phyloP scores from a whole-genome alignment of 2,329 filamentous ascomycete species.

The Ramichloridium luteum region DNA sequence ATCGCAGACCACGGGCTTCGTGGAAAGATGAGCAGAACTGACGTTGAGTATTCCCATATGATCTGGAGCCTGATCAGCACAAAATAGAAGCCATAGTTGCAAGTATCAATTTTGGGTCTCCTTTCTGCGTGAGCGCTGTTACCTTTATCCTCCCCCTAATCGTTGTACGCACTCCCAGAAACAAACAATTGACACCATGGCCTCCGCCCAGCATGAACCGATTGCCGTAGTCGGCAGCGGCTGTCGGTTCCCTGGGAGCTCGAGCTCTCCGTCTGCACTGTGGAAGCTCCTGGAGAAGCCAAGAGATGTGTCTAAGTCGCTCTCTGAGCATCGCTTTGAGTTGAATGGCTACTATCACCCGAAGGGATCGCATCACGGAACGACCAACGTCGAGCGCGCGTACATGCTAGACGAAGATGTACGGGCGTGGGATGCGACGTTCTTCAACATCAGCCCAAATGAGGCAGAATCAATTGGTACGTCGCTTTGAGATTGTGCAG shows the following conservation, averaged over 20 bases:
- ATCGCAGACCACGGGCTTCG: too few relatives aligned
- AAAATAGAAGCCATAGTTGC: too few relatives aligned
- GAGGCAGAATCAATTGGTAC: constrained; percentile 31
- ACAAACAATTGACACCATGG: too few relatives aligned
- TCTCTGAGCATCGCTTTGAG: constrained; percentile 19
- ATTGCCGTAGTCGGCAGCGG: constrained; percentile 35
- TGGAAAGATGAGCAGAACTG: too few relatives aligned
- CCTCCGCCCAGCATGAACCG: constrained; percentile 14
- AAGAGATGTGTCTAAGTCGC: constrained; percentile 8
- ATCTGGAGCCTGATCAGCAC: too few relatives aligned
- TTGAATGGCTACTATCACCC: constrained; percentile 10
- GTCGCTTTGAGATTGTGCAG: too few relatives aligned
- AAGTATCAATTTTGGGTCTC: too few relatives aligned
- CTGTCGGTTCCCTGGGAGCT: constrained; percentile 23
- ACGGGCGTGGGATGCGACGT: constrained; percentile 26
- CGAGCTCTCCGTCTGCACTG: constrained; percentile 5
- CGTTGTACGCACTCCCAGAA: too few relatives aligned
- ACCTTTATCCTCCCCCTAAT: too few relatives aligned
- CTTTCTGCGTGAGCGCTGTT: too few relatives aligned
- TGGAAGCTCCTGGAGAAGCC: constrained; percentile 9
- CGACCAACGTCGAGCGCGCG: constrained; percentile 11
- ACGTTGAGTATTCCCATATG: too few relatives aligned
- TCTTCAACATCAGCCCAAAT: constrained; percentile 30
- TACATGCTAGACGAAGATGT: constrained; percentile 22
- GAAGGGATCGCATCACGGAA: constrained; percentile 5